Evolutionary conservation across 2,329 filamentous ascomycete genomes (phyloP).

Genomic region (Hortaea werneckii): DNA sequence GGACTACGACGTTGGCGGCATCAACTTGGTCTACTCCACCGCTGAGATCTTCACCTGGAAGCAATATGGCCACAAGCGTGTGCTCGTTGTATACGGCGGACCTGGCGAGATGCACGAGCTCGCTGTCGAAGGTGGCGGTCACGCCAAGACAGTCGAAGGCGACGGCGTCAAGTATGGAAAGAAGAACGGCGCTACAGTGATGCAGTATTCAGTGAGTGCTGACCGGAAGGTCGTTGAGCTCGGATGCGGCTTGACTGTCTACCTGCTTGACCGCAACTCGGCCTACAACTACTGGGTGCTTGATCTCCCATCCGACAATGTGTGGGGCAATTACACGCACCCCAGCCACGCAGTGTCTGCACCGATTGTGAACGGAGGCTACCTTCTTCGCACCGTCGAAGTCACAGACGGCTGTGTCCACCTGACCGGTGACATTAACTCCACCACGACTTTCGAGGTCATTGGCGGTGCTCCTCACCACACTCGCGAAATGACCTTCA

Average conservation of each 20-base stretch:
- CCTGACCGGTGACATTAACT: slow-evolving; percentile 62
- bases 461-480: slow-evolving; percentile 48
- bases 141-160: slow-evolving; percentile 32
- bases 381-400: slow-evolving; percentile 52
- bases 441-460: slow-evolving; percentile 57
- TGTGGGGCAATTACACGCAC: slow-evolving; percentile 23
- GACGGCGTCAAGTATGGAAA: slow-evolving; percentile 24
- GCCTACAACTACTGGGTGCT: slow-evolving; percentile 63
- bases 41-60: slow-evolving; percentile 63
- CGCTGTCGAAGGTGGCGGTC: slow-evolving; percentile 33
- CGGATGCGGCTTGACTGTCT: slow-evolving; percentile 41
- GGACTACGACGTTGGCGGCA: slow-evolving; percentile 53
- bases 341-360: slow-evolving; percentile 25
- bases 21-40: slow-evolving; percentile 55
- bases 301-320: slow-evolving; percentile 37
- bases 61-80: slow-evolving; percentile 47
- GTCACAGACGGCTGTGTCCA: slow-evolving; percentile 47
- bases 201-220: slow-evolving; percentile 47
- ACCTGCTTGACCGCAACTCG: slow-evolving; percentile 52
- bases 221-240: slow-evolving; percentile 44
- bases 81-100: slow-evolving; percentile 55
- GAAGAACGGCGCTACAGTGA: slow-evolving; percentile 36
- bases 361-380: slow-evolving; percentile 54
- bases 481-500: slow-evolving; percentile 51
- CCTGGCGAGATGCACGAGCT: slow-evolving; percentile 54